phyloP scores from a whole-genome alignment of 2,329 filamentous ascomycete genomes.

The Calonectria crousiana region DNA sequence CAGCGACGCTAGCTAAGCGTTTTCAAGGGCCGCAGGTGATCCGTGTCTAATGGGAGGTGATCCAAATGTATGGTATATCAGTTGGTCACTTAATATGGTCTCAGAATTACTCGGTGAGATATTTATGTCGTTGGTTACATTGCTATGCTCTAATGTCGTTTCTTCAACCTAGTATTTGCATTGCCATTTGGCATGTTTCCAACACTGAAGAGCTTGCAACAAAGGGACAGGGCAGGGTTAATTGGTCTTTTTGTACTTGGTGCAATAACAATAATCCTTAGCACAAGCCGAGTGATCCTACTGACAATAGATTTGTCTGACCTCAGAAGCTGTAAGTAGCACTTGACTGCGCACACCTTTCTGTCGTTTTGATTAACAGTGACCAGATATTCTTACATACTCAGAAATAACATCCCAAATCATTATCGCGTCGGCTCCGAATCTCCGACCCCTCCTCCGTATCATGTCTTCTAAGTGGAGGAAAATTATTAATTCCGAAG shows the following conservation, averaged over 20 bases:
- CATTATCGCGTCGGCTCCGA: neutral
- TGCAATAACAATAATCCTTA: neutral
- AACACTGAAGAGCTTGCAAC: neutral
- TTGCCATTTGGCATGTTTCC: slow-evolving; percentile 2
- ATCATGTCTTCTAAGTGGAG: neutral
- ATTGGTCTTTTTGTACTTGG: neutral
- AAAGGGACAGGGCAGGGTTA: neutral
- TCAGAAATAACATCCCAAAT: neutral
- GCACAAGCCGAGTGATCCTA: neutral
- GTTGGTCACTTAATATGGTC: neutral
- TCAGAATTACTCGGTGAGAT: neutral
- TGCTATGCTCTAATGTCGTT: neutral
- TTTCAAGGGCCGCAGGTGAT: neutral
- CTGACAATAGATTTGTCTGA: neutral
- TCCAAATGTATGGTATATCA: neutral
- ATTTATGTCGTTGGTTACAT: neutral
- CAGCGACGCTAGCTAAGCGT: neutral
- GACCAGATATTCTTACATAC: neutral
- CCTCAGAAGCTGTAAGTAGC: neutral
- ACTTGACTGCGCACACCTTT: neutral
- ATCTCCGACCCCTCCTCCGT: neutral
- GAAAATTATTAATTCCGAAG: neutral
- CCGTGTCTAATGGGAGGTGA: neutral
- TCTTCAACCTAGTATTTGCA: neutral
- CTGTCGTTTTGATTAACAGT: neutral